Evolutionary conservation across 345 rosid species (phyloP), one percentile per base, ranked within the genome.

Genomic region (Hirschfeldia incana): DNA sequence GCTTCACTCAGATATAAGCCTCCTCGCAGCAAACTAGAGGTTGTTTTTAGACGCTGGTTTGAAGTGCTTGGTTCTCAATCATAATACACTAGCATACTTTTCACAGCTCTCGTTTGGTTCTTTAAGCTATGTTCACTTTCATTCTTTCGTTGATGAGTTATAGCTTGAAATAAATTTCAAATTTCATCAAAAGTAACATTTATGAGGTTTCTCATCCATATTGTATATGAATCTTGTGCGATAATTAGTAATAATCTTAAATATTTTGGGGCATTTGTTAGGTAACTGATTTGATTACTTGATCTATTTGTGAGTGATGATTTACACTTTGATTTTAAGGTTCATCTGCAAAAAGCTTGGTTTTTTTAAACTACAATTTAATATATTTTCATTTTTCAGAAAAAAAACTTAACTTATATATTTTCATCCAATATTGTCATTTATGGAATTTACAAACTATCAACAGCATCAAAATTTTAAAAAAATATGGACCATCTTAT

Each of bases 201-300:
- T 57, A 34, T 70, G 65, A 57, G 34, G 53, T 36, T 12, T 17
- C 12, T 21, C 4, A 12, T 34, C 65, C 4, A 34, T 12, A 36
- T 4, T 26, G 17, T 57, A 13, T 55, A 0, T 36, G 1, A 37
- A 7, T 33, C 36, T 33, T 5, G 32, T 46, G 29, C 16, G 67
- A 8, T 60, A 39, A 63, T 30, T 55, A 69, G 15, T 51, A 21
- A 5, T 72, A n/a, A 73, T 30, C 64, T 61, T 5, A 63, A 73
- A 46, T 60, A 73, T 62, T 29, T 61, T 44, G 69, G 13, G 59
- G 55, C 13, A 42, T 12, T 28, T 68, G 61, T 27, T 42, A 76
- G 58, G 32, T 68, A 17, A 39, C 11, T 39, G 60, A 67, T 32
- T 58, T 60, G 74, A 69, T 61, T 76, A 61, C 61, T 67, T 60